Percentiles rank a stretch among this genome's conserved stretches.
phyloP scores from a whole-genome alignment of 768 basidiomycete species.

The Amanita rimosa region DNA sequence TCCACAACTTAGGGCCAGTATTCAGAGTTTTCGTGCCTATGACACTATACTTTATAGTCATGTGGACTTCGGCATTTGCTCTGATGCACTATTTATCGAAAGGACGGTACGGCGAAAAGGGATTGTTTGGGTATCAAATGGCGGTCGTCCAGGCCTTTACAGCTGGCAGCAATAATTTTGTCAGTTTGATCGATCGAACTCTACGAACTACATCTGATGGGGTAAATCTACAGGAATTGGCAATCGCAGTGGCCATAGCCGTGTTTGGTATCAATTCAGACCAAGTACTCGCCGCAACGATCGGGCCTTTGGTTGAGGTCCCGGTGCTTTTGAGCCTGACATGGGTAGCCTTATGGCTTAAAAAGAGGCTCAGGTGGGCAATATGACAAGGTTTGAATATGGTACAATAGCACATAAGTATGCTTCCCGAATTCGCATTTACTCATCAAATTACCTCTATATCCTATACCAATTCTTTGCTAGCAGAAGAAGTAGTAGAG shows the following conservation, averaged over 20 bases:
- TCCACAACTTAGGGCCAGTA: constrained; percentile 63
- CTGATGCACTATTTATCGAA: constrained; percentile 31
- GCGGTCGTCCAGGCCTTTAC: constrained; percentile 75
- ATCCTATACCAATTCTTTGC: not conserved
- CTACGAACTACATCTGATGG: not conserved
- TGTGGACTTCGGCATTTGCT: constrained; percentile 59
- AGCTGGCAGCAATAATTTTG: constrained; percentile 71
- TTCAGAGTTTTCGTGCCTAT: constrained; percentile 78
- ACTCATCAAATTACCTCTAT: not conserved
- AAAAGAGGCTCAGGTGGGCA: constrained; percentile 29
- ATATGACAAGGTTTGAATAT: no score
- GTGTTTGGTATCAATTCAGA: constrained; percentile 70
- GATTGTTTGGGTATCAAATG: constrained; percentile 46
- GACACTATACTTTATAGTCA: constrained; percentile 66
- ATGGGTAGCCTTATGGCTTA: constrained; percentile 46
- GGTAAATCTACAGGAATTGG: constrained; percentile 43
- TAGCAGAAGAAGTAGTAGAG: constrained; percentile 15
- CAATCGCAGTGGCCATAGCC: constrained; percentile 73
- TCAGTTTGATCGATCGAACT: constrained; percentile 22
- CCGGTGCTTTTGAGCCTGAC: constrained; percentile 64
- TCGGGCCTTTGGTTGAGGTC: constrained; percentile 70
- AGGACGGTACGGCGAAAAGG: constrained; percentile 4
- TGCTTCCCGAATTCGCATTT: no score
- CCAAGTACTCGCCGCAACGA: constrained; percentile 74
- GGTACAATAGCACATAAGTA: no score